A percentile compares a stretch with the other conserved stretches of the same genome.
These are phyloP conservation scores for Globisporangium uncinulatum DNA, from an alignment of 352 stramenopile species.

Conservation along the genomic window DNA sequence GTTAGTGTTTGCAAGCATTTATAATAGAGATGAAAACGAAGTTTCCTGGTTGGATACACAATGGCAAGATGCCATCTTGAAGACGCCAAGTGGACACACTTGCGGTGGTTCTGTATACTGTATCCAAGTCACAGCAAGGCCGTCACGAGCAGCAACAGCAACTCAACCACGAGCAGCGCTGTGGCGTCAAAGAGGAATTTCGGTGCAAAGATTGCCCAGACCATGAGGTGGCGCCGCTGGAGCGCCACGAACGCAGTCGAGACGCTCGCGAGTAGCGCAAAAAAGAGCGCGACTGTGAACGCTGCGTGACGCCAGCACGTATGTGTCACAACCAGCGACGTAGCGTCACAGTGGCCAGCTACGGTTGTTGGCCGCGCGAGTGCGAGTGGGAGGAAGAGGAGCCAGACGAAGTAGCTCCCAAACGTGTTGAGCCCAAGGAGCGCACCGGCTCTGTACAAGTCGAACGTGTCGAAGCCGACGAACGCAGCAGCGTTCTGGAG, in stretches of 20 bases:
- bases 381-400: slow-evolving; percentile 34
- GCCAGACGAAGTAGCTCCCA: slow-evolving; percentile 49
- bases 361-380: slow-evolving; percentile 2
- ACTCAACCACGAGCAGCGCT: slow-evolving; percentile 48
- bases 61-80: too few relatives aligned
- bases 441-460: slow-evolving; percentile 63
- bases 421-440: slow-evolving; percentile 89
- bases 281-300: slow-evolving; percentile 33
- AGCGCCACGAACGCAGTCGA: slow-evolving; percentile 83
- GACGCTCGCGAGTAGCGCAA: slow-evolving; percentile 48
- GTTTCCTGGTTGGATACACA: background rate
- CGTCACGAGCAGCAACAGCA: slow-evolving; percentile 34
- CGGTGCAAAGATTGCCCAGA: slow-evolving; percentile 91
- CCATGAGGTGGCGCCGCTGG: slow-evolving; percentile 88
- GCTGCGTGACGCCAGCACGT: slow-evolving; percentile 13
- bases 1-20: background rate
- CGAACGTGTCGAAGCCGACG: slow-evolving; percentile 84
- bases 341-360: background rate
- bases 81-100: too few relatives aligned
- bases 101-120: background rate
- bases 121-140: background rate
- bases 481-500: slow-evolving; percentile 89
- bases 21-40: background rate
- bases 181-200: slow-evolving; percentile 88
- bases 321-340: background rate